Base-by-base conservation (phyloP, 106 monocot genomes). In the Dioscorea zingiberensis region DNA sequence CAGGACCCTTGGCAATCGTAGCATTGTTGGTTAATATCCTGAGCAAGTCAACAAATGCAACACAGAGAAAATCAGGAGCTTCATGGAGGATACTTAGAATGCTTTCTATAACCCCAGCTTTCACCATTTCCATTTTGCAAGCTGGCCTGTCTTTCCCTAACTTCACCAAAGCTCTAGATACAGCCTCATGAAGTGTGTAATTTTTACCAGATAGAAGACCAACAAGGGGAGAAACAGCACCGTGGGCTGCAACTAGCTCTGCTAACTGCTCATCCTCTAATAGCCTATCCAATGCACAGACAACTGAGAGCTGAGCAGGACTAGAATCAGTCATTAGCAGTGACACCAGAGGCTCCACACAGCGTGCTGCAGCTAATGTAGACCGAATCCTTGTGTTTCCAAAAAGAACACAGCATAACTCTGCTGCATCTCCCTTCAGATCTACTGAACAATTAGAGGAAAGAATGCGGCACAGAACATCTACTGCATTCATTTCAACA, bases 1-100 rank as follows among this genome's bases (percentile, higher is more conserved):
- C 82, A 29, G 80, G 70, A 46, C 92, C 86, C 70, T 84, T 93
- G 21, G 98, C 98, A 71, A 99, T 87, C 82, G 71, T 80, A 67
- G 93, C 88, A 80, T 98, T 99, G 66, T 99, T 99, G 9, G 98
- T 99, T 53, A 99, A 80, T 75, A 99, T 93, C 55, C 93, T 76
- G 70, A 99, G 86, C 61, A 99, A 70, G 75, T 99, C 87, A n/a
- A 89, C 82, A 72, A 87, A 71, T 64, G 89, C 93, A 44, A 77
- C 48, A 66, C 86, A 86, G 22, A 98, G 92, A 69, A 82, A 93
- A 80, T 93, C 89, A 46, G 97, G 97, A 45, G 92, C 88, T 56
- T 98, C 91, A 38, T 71, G 73, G 25, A 99, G 89, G 62, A 99
- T 80, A 53, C 74, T 76, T 15, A 93, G 86, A 25, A 89, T 69